Percentiles rank a stretch among this genome's conserved stretches.
Conservation (phyloP, 129 eudicot genomes). For the Pittosporum tobira region DNA sequence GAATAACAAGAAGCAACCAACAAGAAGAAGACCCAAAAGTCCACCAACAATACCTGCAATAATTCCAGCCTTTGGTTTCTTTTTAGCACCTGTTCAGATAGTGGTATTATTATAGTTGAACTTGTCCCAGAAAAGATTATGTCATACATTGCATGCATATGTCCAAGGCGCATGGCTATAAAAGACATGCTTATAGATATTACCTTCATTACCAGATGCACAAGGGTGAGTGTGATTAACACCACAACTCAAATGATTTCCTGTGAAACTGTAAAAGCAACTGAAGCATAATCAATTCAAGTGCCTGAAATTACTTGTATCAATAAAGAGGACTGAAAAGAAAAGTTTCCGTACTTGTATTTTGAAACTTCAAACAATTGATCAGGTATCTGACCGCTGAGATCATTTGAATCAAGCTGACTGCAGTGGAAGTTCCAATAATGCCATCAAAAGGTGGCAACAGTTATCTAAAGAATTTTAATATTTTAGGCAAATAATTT, state of each 20-base stretch:
- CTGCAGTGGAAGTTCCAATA: slow-evolving; percentile 35
- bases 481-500: not conserved
- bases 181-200: slow-evolving; percentile 5
- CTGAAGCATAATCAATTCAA: slow-evolving; percentile 16
- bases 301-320: slow-evolving; percentile 1
- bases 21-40: slow-evolving; percentile 41
- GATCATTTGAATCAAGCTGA: slow-evolving; percentile 67
- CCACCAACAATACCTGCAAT: slow-evolving; percentile 55
- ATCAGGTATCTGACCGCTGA: slow-evolving; percentile 69
- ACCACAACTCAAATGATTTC: slow-evolving; percentile 74
- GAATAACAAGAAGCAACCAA: slow-evolving; percentile 45
- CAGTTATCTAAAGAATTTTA: slow-evolving; percentile 1
- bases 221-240: slow-evolving; percentile 37
- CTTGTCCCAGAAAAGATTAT: slow-evolving; percentile 3
- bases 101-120: slow-evolving; percentile 6
- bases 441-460: slow-evolving; percentile 10
- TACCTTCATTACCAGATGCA: slow-evolving; percentile 55
- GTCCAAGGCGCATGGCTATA: not conserved
- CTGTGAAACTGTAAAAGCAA: slow-evolving; percentile 73
- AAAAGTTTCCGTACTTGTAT: slow-evolving; percentile 51
- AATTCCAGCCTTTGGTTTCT: slow-evolving; percentile 54
- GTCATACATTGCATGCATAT: not conserved
- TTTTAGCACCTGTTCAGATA: slow-evolving; percentile 45
- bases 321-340: not conserved
- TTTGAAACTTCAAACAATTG: slow-evolving; percentile 61